A percentile compares a stretch with the other conserved stretches of the same genome.
Evolutionary conservation across 768 basidiomycete genomes (phyloP).

Genomic region (Clitopilus hobsonii): DNA sequence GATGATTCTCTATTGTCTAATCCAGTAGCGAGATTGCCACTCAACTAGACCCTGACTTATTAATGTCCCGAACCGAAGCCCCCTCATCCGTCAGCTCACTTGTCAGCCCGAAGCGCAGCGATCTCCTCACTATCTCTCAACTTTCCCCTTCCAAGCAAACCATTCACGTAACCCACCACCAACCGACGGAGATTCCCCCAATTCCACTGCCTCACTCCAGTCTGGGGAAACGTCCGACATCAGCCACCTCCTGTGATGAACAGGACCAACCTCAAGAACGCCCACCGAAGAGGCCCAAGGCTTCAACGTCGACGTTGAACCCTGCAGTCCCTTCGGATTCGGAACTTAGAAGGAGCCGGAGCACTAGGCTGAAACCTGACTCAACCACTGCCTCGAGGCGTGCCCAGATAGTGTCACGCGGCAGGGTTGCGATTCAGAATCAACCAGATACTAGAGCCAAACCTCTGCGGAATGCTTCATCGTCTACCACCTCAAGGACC

Average conservation of each 20-base stretch:
- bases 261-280: background rate
- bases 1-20: background rate
- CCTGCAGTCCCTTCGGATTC: too few species aligned
- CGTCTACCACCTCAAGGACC: background rate
- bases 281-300: background rate
- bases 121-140: constrained; percentile 43
- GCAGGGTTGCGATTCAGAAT: background rate
- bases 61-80: background rate
- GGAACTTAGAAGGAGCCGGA: too few species aligned
- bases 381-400: background rate
- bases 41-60: background rate
- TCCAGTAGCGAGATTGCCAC: background rate
- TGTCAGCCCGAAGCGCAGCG: constrained; percentile 4
- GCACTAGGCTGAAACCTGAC: background rate
- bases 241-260: background rate
- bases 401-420: background rate
- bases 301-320: background rate
- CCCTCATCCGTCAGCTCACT: background rate
- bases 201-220: background rate
- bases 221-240: background rate
- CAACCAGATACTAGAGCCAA: background rate
- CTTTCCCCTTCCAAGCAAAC: constrained; percentile 36
- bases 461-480: background rate
- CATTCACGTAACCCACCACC: background rate
- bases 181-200: background rate